These are phyloP conservation scores for Striga asiatica DNA, from an alignment of 257 asterid species.

Conservation along the genomic window DNA sequence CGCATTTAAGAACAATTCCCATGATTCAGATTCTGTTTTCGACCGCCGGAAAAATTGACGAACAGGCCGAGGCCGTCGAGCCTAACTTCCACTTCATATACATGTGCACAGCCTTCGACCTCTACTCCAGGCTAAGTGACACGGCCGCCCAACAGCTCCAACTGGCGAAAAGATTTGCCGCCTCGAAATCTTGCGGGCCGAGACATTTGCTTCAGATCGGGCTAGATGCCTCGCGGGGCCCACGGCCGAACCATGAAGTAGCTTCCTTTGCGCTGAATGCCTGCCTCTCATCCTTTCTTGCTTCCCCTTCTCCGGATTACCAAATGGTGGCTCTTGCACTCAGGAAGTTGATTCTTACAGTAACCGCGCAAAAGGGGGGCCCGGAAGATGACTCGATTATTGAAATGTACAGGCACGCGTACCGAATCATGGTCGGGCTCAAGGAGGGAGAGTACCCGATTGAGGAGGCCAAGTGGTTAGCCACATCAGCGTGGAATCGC, in stretches of 20 bases:
- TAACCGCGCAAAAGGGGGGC: slow-evolving; percentile 38
- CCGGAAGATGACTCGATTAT: slow-evolving; percentile 43
- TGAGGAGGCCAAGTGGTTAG: slow-evolving; percentile 92
- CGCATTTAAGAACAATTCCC: too few relatives aligned
- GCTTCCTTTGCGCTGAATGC: slow-evolving; percentile 51
- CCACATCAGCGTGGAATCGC: slow-evolving; percentile 94
- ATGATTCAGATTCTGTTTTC: too few relatives aligned
- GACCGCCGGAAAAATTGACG: slow-evolving; percentile 29
- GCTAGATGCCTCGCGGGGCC: slow-evolving; percentile 69
- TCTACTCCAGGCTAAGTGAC: slow-evolving; percentile 64
- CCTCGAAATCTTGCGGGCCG: slow-evolving; percentile 54
- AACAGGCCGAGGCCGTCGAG: slow-evolving; percentile 27
- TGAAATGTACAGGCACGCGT: slow-evolving; percentile 63
- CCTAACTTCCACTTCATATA: slow-evolving; percentile 55
- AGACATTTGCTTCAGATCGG: slow-evolving; percentile 71
- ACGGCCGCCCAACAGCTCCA: slow-evolving; percentile 54
- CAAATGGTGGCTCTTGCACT: slow-evolving; percentile 46
- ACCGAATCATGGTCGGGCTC: slow-evolving; percentile 82
- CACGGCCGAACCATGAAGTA: slow-evolving; percentile 69
- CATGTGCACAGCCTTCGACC: slow-evolving; percentile 74
- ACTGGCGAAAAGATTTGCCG: slow-evolving; percentile 46
- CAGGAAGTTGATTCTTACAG: slow-evolving; percentile 53
- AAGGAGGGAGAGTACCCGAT: slow-evolving; percentile 76
- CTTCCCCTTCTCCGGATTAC: slow-evolving; percentile 77
- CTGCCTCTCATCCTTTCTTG: slow-evolving; percentile 57